Conservation (phyloP, 441 rosid species). For the Capsella rubella region DNA sequence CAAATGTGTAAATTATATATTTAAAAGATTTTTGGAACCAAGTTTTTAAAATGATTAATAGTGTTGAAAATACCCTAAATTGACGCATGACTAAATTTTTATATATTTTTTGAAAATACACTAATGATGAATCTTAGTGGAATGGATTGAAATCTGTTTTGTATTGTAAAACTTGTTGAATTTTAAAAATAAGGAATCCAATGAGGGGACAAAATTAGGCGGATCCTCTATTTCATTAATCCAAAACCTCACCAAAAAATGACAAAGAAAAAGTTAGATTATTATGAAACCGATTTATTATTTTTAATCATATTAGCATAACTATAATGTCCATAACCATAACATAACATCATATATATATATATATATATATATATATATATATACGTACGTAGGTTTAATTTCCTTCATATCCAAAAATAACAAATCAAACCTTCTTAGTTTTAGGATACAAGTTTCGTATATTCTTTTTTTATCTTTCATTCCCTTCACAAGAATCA, state of each 20-base stretch:
- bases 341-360: not conserved
- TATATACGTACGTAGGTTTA: not conserved
- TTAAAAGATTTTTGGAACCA: not conserved
- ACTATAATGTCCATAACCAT: not conserved
- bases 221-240: not conserved
- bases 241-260: not conserved
- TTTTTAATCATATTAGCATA: slow-evolving; percentile 18
- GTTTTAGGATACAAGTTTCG: slow-evolving; percentile 7
- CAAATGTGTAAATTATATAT: not conserved
- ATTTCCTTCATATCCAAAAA: slow-evolving; percentile 1
- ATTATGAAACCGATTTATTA: not conserved
- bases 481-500: not conserved
- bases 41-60: not conserved
- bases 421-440: slow-evolving; percentile 15
- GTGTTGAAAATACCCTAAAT: not conserved
- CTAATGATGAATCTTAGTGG: slow-evolving; percentile 17
- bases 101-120: no score
- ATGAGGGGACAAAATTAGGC: not conserved
- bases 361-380: not conserved
- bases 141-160: slow-evolving; percentile 21
- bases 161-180: slow-evolving; percentile 6
- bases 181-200: slow-evolving; percentile 23
- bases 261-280: not conserved
- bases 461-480: not conserved
- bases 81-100: not conserved